Base-by-base conservation (phyloP, 495 filamentous ascomycete species). In the Penicillium longicatenatum region DNA sequence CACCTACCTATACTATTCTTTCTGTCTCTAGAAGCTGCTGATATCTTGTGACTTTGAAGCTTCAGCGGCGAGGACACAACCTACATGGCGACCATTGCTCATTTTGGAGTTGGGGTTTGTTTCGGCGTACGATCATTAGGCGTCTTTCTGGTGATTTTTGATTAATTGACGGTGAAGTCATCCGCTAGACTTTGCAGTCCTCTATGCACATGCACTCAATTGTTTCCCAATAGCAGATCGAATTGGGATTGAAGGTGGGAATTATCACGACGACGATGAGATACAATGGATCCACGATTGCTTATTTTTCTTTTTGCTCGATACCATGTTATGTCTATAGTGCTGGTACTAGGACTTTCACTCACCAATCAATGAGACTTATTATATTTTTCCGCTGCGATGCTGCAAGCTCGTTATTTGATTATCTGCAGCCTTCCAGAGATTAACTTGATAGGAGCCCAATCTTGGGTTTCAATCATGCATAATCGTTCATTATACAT, bases 181-280 rank as follows among this genome's bases (percentile, higher is more conserved):
- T 19, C 22, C 2, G 16, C 10, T 9, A 24, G 48, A 12, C 31
- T 39, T 35, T 20, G 31, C 29, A 51, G 33, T 22, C 19, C 11
- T 10, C 17, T 19, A 20, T 22, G 17, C 31, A 51, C 12, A 51
- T 51, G 16, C 24, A 29, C 46, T n/a, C 21, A 16, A 31, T 31
- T n/a, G 6, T n/a, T 9, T 9, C 16, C 11, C 46, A 29, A 49
- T 53, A 21, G 21, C 24, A 33, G 46, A 33, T 17, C 22, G 31
- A 26, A 42, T 29, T 42, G 20, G 20, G 44, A 16, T 6, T 2
- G 8, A 54, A 33, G 30, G 21, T 47, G 16, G 33, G 21, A 26
- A 21, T 19, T 50, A 19, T 43, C 12, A 52, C 35, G 58, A 64
- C 24, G 54, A 58, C 17, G 44, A 64, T 44, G 58, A 60, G 51